Base-by-base conservation (phyloP, 2,329 filamentous ascomycete species). In the Teratosphaeria epicoccoides region DNA sequence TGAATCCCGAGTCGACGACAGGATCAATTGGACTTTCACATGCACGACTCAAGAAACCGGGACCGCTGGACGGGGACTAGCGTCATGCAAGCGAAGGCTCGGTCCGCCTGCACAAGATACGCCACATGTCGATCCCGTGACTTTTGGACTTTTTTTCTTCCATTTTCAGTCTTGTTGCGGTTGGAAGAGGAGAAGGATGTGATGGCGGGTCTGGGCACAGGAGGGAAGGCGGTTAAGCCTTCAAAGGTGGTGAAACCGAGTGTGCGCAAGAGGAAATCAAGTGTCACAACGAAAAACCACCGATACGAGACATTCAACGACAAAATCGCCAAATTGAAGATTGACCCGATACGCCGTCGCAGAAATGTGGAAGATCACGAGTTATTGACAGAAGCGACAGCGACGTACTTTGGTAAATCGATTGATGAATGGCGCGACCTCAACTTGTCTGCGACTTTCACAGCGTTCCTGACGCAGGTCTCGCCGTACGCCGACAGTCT, bases 311-410 rank as follows among this genome's bases (percentile, higher is more conserved):
- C 87, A 56, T 97, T 97, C 72, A 87, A 85, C 54, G 81, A 84
- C 66, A 93, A 94, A 69, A 87, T 97, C 68, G 82, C 87, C 57
- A 93, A 90, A 69, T 80, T 97, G 65, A 93, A 88, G 71, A 84
- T 98, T 72, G 91, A 98, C 64, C 93, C 93, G 45, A 80, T 98
- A 60, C 88, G 93, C 70, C 85, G 85, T 71, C 85, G 94, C 62
- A 87, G 89, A 70, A 52, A 59, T 49, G 60, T 59, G 9, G 61
- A 66, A 23, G 61, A 59, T n/a, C 85, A 85, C 67, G 81, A 94
- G 73, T 83, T 87, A 63, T 82, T 93, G 72, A 85, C 90, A 56
- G 81, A 84, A 65, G 84, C 87, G 74, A 84, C 90, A 68, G 77
- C 83, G 22, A 96, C 91, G 20, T 93, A 95, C 70, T 89, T 98